Percentiles rank a stretch among this genome's conserved stretches.
These are phyloP conservation scores for Diatrype stigma DNA, from an alignment of 2,329 filamentous ascomycete genomes.

Conservation along the genomic window DNA sequence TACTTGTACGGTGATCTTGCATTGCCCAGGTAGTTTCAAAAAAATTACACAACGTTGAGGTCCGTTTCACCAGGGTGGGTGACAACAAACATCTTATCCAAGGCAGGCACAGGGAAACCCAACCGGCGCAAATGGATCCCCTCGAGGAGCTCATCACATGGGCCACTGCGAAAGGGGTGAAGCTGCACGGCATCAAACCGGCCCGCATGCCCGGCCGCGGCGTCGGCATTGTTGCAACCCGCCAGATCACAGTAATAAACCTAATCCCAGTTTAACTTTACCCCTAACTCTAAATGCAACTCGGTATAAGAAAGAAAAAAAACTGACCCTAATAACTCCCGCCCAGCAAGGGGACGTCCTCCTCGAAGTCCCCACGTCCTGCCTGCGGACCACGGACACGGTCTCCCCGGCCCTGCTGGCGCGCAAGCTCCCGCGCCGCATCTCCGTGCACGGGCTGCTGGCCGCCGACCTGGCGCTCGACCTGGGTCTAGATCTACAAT, in stretches of 20 bases:
- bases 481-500: slow-evolving; percentile 20
- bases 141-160: slow-evolving; percentile 59
- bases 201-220: slow-evolving; percentile 67
- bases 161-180: slow-evolving; percentile 61
- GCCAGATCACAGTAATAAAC: slow-evolving; percentile 63
- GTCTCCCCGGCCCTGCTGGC: slow-evolving; percentile 55
- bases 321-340: slow-evolving; percentile 2
- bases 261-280: too few relatives aligned
- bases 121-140: slow-evolving; percentile 15
- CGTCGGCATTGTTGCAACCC: slow-evolving; percentile 71
- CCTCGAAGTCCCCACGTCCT: slow-evolving; percentile 59
- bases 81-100: too few relatives aligned
- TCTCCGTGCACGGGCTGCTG: slow-evolving; percentile 66
- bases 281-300: too few relatives aligned
- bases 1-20: too few relatives aligned
- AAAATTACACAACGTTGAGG: too few relatives aligned
- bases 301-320: too few relatives aligned
- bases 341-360: slow-evolving; percentile 54
- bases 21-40: too few relatives aligned
- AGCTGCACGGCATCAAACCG: slow-evolving; percentile 63
- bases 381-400: slow-evolving; percentile 61
- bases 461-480: slow-evolving; percentile 64
- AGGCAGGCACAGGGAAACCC: background rate
- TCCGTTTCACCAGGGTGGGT: too few relatives aligned
- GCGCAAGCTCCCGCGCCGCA: slow-evolving; percentile 46